Evolutionary conservation across 2,329 filamentous ascomycete species (phyloP), one percentile per base, ranked within the genome.

Genomic region (Colletotrichum musicola): DNA sequence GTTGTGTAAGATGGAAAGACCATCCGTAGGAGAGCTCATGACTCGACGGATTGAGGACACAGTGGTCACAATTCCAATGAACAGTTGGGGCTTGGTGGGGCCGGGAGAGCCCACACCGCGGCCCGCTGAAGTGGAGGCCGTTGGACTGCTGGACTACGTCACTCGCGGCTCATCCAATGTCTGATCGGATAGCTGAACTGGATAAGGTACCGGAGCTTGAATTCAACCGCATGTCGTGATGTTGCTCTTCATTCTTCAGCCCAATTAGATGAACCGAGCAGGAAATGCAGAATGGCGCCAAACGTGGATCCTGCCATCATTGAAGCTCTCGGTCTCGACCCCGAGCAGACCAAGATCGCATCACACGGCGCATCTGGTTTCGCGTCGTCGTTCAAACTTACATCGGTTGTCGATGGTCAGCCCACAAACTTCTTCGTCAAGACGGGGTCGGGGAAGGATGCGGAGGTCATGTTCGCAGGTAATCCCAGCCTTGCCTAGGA

Each of bases 401-500:
- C 81, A 14, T 78, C 81, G 3, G 78, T 81, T 3, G 72, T 78
- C 16, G 81, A 88, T 73, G 88, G 86, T 35, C 80, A 81, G 50
- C 80, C 84, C 1, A 83, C 81, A 71, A 80, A 83, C 20, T 94
- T 87, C 74, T 95, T 95, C 77, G 87, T 95, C 78, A 95, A 95
- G 79, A 93, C 86, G 0, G 90, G 89, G 0, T 80, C 78, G 4
- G 91, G 90, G 0, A 75, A 81, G 3, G 85, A 87, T 18, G 86
- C 91, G 0, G 85, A 88, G 54, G 72, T 85, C 42, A 95, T 95
- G 92, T 94, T 95, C 75, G 81, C 83, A 79, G 92, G 90, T 90
- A 65, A 71, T 12, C 25, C 7, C 27, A 30, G 27, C 9, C 27
- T 1, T 40, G 2, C 13, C 18, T 47, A 16, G 83, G 18, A 10